phyloP scores from a whole-genome alignment of 164 flowering plant species.

The Cinnamomum micranthum region DNA sequence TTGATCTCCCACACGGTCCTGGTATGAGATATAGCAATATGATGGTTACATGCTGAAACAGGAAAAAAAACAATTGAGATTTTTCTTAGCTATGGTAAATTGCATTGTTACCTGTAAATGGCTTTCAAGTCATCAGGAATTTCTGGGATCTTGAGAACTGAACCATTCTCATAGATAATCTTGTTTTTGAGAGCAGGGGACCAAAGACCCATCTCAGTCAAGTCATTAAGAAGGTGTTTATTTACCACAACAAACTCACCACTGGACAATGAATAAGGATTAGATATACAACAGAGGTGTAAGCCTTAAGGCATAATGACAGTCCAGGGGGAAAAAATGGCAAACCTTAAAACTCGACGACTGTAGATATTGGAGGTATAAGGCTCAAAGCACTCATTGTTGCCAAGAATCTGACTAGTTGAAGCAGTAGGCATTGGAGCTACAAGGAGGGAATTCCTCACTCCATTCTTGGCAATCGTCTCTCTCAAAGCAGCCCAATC shows the following conservation, averaged over 20 bases:
- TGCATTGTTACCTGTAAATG: conserved; percentile 64
- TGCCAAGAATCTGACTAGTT: conserved; percentile 98
- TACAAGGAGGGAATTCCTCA: conserved; percentile 87
- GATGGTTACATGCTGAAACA: conserved; percentile 9
- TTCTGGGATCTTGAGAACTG: conserved; percentile 69
- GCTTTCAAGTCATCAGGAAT: conserved; percentile 71
- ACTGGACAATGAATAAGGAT: conserved; percentile 32
- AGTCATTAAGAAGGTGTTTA: conserved; percentile 95
- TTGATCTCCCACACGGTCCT: conserved; percentile 99
- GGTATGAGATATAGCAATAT: neutral
- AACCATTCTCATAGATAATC: conserved; percentile 80
- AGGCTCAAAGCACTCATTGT: conserved; percentile 98
- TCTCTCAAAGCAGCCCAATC: conserved; percentile 73
- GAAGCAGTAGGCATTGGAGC: conserved; percentile 99
- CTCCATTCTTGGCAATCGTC: conserved; percentile 58
- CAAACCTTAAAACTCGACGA: conserved; percentile 88
- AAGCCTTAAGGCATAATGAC: neutral
- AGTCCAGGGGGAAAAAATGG: neutral
- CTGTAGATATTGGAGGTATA: conserved; percentile 96
- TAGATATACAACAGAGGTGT: neutral
- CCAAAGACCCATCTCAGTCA: conserved; percentile 98
- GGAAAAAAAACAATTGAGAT: neutral
- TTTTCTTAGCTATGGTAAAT: neutral
- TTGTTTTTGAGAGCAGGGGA: conserved; percentile 80
- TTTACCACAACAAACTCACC: conserved; percentile 99